phyloP scores from a whole-genome alignment of 164 flowering plant species.

The Nelumbo lutea region DNA sequence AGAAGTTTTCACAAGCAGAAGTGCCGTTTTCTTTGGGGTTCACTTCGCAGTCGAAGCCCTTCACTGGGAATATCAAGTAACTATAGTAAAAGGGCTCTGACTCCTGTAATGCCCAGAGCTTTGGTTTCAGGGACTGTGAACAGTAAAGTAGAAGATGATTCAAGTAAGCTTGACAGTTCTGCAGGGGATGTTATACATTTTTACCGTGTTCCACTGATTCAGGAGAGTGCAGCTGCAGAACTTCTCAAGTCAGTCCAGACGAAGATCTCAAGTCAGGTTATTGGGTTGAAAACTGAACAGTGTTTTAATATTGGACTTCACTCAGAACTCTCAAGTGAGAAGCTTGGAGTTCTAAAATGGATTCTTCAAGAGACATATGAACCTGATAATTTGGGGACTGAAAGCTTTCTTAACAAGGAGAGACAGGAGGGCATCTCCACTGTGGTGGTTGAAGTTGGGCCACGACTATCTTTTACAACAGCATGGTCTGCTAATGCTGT shows the following conservation, averaged over 20 bases:
- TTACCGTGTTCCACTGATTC: slow-evolving; percentile 63
- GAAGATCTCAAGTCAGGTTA: slow-evolving; percentile 56
- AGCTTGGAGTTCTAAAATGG: slow-evolving; percentile 61
- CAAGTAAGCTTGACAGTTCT: slow-evolving; percentile 15
- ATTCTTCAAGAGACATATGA: slow-evolving; percentile 77
- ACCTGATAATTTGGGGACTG: slow-evolving; percentile 64
- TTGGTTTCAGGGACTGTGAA: slow-evolving; percentile 35
- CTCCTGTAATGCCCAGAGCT: slow-evolving; percentile 34
- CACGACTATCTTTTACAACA: slow-evolving; percentile 83
- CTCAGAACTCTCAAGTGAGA: slow-evolving; percentile 48
- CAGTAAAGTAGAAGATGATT: slow-evolving; percentile 26
- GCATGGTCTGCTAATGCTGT: slow-evolving; percentile 99
- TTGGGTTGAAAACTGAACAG: slow-evolving; percentile 80
- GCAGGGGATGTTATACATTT: slow-evolving; percentile 55
- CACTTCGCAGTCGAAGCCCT: slow-evolving; percentile 3
- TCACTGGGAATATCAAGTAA: slow-evolving; percentile 13
- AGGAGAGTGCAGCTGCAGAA: slow-evolving; percentile 59
- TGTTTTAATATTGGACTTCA: slow-evolving; percentile 72
- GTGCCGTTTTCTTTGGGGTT: slow-evolving; percentile 15
- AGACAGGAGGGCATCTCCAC: slow-evolving; percentile 23
- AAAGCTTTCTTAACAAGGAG: slow-evolving; percentile 63
- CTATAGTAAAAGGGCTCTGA: slow-evolving; percentile 16
- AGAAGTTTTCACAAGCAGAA: neutral
- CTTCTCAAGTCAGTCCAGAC: slow-evolving; percentile 60
- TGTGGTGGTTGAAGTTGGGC: slow-evolving; percentile 81